Base-by-base conservation (phyloP, 208 protist species). In the Wallacemonas sp. region DNA sequence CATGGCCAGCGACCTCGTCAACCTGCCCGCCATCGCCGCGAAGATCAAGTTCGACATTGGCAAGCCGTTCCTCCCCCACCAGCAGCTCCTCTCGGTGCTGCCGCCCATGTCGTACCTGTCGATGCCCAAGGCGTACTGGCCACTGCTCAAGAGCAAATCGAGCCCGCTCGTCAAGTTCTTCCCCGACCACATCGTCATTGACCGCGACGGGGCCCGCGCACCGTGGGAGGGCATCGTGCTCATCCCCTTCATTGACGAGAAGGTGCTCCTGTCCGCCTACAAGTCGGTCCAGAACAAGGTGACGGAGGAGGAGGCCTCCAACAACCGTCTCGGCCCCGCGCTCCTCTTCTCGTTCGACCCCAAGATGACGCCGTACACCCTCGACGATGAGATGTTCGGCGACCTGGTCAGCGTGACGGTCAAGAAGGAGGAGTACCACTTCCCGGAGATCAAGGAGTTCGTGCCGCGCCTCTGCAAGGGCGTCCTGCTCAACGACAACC, bases 51-150 rank as follows among this genome's bases (percentile, higher is more conserved):
- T 97, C 69, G 77, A 87, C 16, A 54, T 74, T 1, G 90, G 89
- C 57, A 72, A 83, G 79, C 91, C 91, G 23, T 96, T 97, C 74
- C 67, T 92, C 7, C 93, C 91, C 0, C 90, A 96, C 67, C 88
- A 97, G 76, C 99, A 99, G 91, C 89, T 99, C 38, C 91, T 99
- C 57, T 90, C 94, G 32, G 98, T 99, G 45, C 75, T 99, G n/a
- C 98, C 98, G 33, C 87, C 94, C 14, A 89, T 93, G 85, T 96
- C 90, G 28, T 95, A 95, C 79, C 77, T 87, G 59, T 94, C 77
- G 44, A 87, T 97, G 54, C 91, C 93, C 14, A 80, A 80, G 62
- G 87, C 89, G 44, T 97, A 95, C 79, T 94, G 89, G 87, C 82
- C 87, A n/a, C 74, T 97, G 46, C 78, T 93, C 33, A 61, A 67